Conservation (phyloP, 1,139 yeast genomes). For the Citeromyces hawaiiensis region DNA sequence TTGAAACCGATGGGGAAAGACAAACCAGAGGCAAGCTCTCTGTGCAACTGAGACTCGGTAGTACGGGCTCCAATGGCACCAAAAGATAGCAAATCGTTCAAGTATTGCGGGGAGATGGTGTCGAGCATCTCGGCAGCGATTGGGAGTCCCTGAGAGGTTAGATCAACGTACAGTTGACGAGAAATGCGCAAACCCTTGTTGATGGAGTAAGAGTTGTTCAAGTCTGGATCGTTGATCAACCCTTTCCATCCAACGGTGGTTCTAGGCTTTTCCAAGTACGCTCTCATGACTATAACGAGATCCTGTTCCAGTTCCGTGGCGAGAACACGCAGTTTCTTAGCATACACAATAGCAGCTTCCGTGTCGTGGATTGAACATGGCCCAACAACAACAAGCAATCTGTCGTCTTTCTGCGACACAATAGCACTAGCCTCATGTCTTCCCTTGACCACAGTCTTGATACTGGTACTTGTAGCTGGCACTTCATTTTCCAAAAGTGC, state of each 20-base stretch:
- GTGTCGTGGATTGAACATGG: constrained; percentile 97
- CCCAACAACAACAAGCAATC: constrained; percentile 71
- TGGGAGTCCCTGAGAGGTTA: constrained; percentile 70
- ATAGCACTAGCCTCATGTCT: constrained; percentile 66
- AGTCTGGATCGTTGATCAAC: constrained; percentile 90
- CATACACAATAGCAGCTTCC: constrained; percentile 81
- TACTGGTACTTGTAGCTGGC: constrained; percentile 47
- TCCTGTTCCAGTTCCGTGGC: constrained; percentile 64
- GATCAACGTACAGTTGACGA: constrained; percentile 72
- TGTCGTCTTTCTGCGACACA: constrained; percentile 63
- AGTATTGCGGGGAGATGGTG: constrained; percentile 95
- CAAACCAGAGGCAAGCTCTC: constrained; percentile 93
- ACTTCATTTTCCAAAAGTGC: constrained; percentile 71
- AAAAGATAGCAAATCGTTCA: constrained; percentile 79
- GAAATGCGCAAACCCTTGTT: constrained; percentile 88
- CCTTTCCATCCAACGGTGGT: constrained; percentile 99
- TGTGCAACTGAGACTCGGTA: constrained; percentile 93
- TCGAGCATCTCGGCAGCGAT: constrained; percentile 97
- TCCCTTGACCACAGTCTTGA: constrained; percentile 61
- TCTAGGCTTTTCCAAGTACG: constrained; percentile 95
- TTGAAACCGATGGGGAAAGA: constrained; percentile 98
- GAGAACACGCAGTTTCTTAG: constrained; percentile 49
- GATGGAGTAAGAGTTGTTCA: constrained; percentile 84
- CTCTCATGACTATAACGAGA: constrained; percentile 84
- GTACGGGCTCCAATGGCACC: constrained; percentile 99